Evolutionary conservation across 2,329 filamentous ascomycete genomes (phyloP).

Genomic region (Claviceps sp.): DNA sequence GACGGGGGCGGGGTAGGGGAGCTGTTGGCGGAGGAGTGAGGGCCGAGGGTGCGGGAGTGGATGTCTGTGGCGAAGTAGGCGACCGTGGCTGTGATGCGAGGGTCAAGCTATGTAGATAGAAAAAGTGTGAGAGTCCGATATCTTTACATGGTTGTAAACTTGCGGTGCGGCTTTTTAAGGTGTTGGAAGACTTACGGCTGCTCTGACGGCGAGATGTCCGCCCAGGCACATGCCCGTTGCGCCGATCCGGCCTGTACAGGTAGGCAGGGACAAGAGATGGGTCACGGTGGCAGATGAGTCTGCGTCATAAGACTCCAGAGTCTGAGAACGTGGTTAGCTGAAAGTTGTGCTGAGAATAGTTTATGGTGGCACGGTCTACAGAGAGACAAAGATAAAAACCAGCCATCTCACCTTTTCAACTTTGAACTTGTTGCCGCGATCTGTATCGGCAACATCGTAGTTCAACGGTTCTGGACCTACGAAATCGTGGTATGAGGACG

Average conservation of each 20-base stretch:
- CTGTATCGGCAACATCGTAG: conserved; percentile 80
- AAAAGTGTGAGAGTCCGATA: not conserved
- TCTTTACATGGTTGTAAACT: not conserved
- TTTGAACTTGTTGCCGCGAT: conserved; percentile 78
- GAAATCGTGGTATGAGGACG: conserved; percentile 89
- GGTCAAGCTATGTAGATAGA: conserved; percentile 42
- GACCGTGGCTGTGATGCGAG: conserved; percentile 61
- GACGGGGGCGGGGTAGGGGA: conserved; percentile 22
- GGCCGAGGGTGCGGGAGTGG: conserved; percentile 64
- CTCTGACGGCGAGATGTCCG: conserved; percentile 63
- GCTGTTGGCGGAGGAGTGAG: conserved; percentile 34
- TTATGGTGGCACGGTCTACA: not conserved
- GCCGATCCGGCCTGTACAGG: conserved; percentile 71
- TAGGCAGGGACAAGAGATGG: conserved; percentile 54
- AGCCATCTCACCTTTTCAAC: conserved; percentile 48
- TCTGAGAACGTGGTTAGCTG: conserved; percentile 31
- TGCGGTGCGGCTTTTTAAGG: not conserved
- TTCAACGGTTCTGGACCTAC: conserved; percentile 69
- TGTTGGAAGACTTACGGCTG: conserved; percentile 28
- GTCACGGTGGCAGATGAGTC: conserved; percentile 58
- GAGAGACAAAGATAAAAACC: not conserved
- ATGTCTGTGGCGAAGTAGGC: conserved; percentile 92
- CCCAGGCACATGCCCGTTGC: conserved; percentile 87
- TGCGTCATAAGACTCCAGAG: conserved; percentile 73
- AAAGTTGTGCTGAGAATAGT: not conserved